Base-by-base conservation (phyloP, 1,284 basidiomycete genomes). In the Ceratobasidium sp. region DNA sequence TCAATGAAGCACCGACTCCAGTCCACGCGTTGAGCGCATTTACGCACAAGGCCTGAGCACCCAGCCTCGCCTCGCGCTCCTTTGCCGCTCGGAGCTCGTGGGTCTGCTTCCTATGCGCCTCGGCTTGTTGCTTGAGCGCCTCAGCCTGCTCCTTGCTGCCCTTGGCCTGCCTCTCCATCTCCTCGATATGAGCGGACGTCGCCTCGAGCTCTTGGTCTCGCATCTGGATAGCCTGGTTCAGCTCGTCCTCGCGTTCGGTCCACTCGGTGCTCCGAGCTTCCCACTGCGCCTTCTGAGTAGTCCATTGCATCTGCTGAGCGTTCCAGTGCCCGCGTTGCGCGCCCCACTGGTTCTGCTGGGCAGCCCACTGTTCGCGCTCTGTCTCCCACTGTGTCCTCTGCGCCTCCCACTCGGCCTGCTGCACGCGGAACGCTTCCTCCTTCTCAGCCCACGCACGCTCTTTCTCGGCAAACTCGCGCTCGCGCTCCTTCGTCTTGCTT, bases 141-240 rank as follows among this genome's bases (percentile, higher is more conserved):
- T 71, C 66, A 17, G 29, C 41, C 24, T 60, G 31, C 9, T 15
- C 31, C 3, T 29, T 15, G 57, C 41, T 29, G 54, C 33, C 66
- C 41, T 54, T 27, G 5, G 66, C 19, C 19, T 45, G 66, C 56
- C 48, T 57, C 33, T 54, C 44, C 1, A 71, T 33, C 41, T 71
- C 66, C 22, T 53, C 53, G 15, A 50, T 22, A 48, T 59, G 66
- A 17, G 66, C 66, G 33, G 51, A 45, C n/a, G 66, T 45, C 36
- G 57, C 66, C 41, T 71, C 66, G 53, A 71, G 53, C n/a, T 71
- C 66, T 5, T 71, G 36, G 66, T 71, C 66, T 9, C 66, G 66
- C n/a, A 54, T 54, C n/a, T 57, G 41, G 15, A 71, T 44, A 36
- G 66, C 66, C 54, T 47, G 29, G 22, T 19, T 71, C n/a, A 71